Evolutionary conservation across 23 red algal genomes (phyloP).

Genomic region (Gracilaria domingensis): DNA sequence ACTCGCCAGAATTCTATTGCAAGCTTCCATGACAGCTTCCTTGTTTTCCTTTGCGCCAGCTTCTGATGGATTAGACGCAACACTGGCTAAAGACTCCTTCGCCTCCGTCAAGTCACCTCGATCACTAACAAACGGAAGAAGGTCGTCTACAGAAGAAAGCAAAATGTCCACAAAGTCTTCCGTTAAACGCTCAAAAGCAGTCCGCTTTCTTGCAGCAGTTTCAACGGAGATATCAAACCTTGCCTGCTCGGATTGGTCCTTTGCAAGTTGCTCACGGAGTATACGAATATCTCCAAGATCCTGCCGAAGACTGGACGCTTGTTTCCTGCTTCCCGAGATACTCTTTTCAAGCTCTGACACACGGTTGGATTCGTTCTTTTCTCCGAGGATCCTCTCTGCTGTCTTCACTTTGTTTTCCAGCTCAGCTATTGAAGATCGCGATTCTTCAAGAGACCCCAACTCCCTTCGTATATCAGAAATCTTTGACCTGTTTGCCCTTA

Average conservation of each 20-base stretch:
- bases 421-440: slow-evolving; percentile 26
- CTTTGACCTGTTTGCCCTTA: slow-evolving; percentile 21
- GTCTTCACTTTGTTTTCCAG: slow-evolving; percentile 43
- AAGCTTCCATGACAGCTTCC: background rate
- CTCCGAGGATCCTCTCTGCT: slow-evolving; percentile 19
- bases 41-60: background rate
- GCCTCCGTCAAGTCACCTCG: slow-evolving; percentile 2
- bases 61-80: background rate
- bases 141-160: slow-evolving; percentile 22
- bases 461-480: slow-evolving; percentile 26
- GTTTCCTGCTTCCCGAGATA: slow-evolving; percentile 15
- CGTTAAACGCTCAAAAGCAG: background rate
- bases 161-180: slow-evolving; percentile 44
- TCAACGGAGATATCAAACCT: slow-evolving; percentile 25
- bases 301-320: slow-evolving; percentile 14
- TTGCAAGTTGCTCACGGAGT: slow-evolving; percentile 16
- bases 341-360: slow-evolving; percentile 11
- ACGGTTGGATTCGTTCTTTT: slow-evolving; percentile 19
- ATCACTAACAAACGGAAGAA: background rate
- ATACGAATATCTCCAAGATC: slow-evolving; percentile 10
- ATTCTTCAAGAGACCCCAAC: slow-evolving; percentile 28
- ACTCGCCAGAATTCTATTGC: slow-evolving; percentile 24
- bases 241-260: slow-evolving; percentile 52
- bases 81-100: background rate
- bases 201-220: slow-evolving; percentile 22